Evolutionary conservation across 2,329 filamentous ascomycete species (phyloP).

Genomic region (Elsinoe fawcettii): DNA sequence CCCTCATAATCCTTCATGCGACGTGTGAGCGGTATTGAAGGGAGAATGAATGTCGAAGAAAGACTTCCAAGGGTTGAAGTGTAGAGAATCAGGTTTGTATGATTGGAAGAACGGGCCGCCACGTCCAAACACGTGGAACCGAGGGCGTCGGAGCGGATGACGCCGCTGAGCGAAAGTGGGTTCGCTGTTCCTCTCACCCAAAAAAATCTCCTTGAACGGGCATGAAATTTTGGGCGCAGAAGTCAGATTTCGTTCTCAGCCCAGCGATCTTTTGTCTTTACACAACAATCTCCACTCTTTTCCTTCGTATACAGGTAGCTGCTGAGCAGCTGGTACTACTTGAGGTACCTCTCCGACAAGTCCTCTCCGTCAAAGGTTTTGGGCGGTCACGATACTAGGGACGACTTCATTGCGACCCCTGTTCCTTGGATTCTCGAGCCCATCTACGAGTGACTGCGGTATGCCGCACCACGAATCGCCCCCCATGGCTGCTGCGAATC

Average conservation of each 20-base stretch:
- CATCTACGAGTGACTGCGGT: background rate
- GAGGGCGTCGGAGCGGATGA: background rate
- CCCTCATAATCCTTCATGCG: too few relatives aligned
- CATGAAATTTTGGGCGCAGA: slow-evolving; percentile 11
- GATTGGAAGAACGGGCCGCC: slow-evolving; percentile 11
- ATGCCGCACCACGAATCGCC: slow-evolving; percentile 48
- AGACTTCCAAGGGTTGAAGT: too few relatives aligned
- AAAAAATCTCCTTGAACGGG: slow-evolving; percentile 12
- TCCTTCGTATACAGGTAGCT: background rate
- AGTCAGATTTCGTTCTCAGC: slow-evolving; percentile 10
- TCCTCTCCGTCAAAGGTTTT: background rate
- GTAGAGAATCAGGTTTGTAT: background rate
- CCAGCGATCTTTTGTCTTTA: background rate
- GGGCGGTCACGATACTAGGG: background rate
- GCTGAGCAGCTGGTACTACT: background rate
- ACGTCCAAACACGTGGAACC: background rate
- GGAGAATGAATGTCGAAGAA: too few relatives aligned
- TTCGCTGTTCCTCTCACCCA: background rate
- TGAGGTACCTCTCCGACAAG: background rate
- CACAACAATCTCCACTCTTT: slow-evolving; percentile 13
- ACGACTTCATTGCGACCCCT: background rate
- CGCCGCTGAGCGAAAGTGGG: background rate
- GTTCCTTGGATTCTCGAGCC: background rate
- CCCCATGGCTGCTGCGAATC: slow-evolving; percentile 34
- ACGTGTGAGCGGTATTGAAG: too few relatives aligned